Evolutionary conservation across 345 rosid species (phyloP), one percentile per base, ranked within the genome.

Genomic region (Lepidium sativum): DNA sequence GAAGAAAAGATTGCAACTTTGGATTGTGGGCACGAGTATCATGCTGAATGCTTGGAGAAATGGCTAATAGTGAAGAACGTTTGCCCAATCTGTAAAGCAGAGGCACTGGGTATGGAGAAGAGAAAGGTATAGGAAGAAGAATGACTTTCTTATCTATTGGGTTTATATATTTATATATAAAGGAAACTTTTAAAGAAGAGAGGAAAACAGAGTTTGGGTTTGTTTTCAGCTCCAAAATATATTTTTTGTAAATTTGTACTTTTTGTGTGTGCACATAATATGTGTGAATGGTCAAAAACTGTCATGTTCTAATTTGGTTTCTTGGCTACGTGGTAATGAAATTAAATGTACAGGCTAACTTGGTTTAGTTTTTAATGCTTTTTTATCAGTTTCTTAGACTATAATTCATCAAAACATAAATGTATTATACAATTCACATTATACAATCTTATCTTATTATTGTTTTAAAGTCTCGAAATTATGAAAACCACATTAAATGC

Each of bases 1-100:
- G 52, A 72, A 59, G 92, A 89, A 54, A 75, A 72, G 75, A 78
- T 89, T 9, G 98, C 89, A 53, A 79, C 73, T 54, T 92, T 92
- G 62, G 79, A 78, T 75, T 92, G 98, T 13, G 95, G 90, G 58
- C 98, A 92, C 0, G 96, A 89, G 57, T 89, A 89, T 75, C 98
- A 92, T 54, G 91, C 86, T 2, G 80, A 71, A 51, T 92, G 98
- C 83, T 78, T 92, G 80, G 88, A 76, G 89, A 89, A 82, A 75
- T 92, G 98, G 98, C 81, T 92, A 63, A 50, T 78, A 6, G 80
- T 89, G 77, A 92, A 92, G 86, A 92, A 87, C 37, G 82, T 83
- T 16, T 92, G 98, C 75, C 96, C 98, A 10, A 76, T 92, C 79
- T 92, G 98, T 87, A 92, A 92, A 77, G 77, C 85, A 3, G 87